Conservation (phyloP, 2,329 filamentous ascomycete genomes). For the Bipolaris gigantea region DNA sequence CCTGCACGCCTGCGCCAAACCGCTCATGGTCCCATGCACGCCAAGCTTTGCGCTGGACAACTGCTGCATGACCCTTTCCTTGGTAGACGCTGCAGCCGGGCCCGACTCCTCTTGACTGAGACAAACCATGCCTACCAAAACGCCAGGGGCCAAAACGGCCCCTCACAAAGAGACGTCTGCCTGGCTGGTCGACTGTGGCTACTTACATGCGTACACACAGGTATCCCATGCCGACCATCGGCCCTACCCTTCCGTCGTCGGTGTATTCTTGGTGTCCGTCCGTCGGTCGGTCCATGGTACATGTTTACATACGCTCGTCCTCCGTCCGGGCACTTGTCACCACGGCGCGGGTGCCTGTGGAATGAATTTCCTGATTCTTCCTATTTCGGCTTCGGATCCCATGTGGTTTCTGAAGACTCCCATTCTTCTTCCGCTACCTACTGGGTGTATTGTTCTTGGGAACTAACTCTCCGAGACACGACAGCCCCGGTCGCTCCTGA, state of each 20-base stretch:
- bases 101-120: background rate
- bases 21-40: background rate
- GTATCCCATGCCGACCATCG: background rate
- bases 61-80: background rate
- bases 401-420: too few species aligned
- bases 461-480: too few species aligned
- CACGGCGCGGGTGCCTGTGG: too few species aligned
- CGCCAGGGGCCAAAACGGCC: background rate
- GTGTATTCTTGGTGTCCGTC: background rate
- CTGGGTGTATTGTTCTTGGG: too few species aligned
- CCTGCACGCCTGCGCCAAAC: slow-evolving; percentile 6
- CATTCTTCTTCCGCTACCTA: too few species aligned
- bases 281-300: background rate
- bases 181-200: background rate
- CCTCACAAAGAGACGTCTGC: background rate
- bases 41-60: background rate
- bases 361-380: too few species aligned
- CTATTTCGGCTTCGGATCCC: too few species aligned
- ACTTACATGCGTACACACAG: too few species aligned
- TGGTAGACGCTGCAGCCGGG: background rate
- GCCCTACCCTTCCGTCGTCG: background rate
- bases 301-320: background rate
- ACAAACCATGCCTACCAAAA: background rate
- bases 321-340: too few species aligned
- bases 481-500: too few species aligned